Percentiles rank a stretch among this genome's conserved stretches.
Conservation (phyloP, 768 basidiomycete species). For the Suillus occidentalis region DNA sequence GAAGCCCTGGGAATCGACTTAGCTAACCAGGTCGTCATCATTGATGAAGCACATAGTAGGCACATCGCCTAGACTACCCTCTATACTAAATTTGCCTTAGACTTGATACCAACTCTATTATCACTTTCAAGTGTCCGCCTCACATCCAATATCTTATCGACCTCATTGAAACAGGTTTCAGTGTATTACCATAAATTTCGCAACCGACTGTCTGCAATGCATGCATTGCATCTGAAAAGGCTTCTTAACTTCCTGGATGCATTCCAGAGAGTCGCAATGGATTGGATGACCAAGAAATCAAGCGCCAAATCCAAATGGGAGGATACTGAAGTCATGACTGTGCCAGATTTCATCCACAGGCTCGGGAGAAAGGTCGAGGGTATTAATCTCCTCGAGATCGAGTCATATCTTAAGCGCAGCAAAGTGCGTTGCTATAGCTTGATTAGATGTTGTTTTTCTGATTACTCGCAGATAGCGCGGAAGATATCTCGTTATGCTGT, state of each 20-base stretch:
- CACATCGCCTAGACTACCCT: constrained; percentile 11
- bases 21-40: constrained; percentile 79
- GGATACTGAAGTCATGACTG: constrained; percentile 64
- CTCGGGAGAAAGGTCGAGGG: constrained; percentile 70
- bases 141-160: constrained; percentile 51
- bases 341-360: constrained; percentile 59
- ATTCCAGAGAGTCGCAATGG: constrained; percentile 55
- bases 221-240: constrained; percentile 79
- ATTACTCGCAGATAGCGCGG: constrained; percentile 52
- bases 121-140: constrained; percentile 78
- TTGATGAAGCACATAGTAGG: constrained; percentile 97
- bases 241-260: constrained; percentile 73
- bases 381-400: constrained; percentile 83
- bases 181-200: constrained; percentile 78
- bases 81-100: constrained; percentile 37
- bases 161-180: constrained; percentile 72
- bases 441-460: neutral
- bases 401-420: constrained; percentile 76
- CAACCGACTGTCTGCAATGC: constrained; percentile 67
- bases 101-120: constrained; percentile 86
- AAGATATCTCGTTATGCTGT: constrained; percentile 88
- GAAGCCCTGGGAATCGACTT: constrained; percentile 88
- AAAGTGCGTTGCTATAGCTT: constrained; percentile 51
- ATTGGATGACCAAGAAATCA: constrained; percentile 43
- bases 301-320: constrained; percentile 14